Evolutionary conservation across 768 basidiomycete genomes (phyloP).

Genomic region (Tricholoma flavovirens): DNA sequence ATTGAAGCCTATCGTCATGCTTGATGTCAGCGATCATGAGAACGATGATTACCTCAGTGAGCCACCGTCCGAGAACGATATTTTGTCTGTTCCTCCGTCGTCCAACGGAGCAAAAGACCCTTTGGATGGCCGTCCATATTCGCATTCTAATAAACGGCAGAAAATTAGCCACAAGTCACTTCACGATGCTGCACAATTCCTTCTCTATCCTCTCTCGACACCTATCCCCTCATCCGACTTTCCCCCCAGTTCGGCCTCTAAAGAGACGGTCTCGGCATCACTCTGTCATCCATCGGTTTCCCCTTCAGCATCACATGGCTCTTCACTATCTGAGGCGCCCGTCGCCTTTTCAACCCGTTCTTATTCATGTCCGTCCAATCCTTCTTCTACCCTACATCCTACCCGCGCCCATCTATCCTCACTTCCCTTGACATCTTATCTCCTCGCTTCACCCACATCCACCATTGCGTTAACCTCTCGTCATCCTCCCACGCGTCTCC

Average conservation of each 20-base stretch:
- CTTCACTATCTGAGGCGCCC: not conserved
- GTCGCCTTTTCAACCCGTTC: not conserved
- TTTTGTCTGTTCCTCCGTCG: not conserved
- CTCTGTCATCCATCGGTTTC: not conserved
- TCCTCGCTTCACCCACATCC: constrained; percentile 40
- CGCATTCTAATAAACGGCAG: constrained; percentile 8
- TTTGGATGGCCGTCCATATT: constrained; percentile 1
- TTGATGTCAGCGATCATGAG: constrained; percentile 31
- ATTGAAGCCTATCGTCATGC: constrained; percentile 30
- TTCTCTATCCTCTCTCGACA: constrained; percentile 52
- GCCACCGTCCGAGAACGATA: not conserved
- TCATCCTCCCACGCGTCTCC: constrained; percentile 55
- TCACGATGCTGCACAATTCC: constrained; percentile 45
- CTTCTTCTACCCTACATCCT: constrained; percentile 3
- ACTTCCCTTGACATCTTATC: constrained; percentile 42
- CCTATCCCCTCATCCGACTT: constrained; percentile 16
- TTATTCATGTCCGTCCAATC: not conserved
- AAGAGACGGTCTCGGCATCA: not conserved
- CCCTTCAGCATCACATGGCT: not conserved
- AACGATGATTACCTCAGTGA: constrained; percentile 13
- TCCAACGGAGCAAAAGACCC: not conserved
- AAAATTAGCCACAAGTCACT: constrained; percentile 22
- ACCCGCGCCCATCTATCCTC: constrained; percentile 7
- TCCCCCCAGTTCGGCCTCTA: not conserved
- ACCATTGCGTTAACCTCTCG: constrained; percentile 22